Evolutionary conservation across 2,329 filamentous ascomycete genomes (phyloP).

Genomic region (Rhexocercosporidium sp.): DNA sequence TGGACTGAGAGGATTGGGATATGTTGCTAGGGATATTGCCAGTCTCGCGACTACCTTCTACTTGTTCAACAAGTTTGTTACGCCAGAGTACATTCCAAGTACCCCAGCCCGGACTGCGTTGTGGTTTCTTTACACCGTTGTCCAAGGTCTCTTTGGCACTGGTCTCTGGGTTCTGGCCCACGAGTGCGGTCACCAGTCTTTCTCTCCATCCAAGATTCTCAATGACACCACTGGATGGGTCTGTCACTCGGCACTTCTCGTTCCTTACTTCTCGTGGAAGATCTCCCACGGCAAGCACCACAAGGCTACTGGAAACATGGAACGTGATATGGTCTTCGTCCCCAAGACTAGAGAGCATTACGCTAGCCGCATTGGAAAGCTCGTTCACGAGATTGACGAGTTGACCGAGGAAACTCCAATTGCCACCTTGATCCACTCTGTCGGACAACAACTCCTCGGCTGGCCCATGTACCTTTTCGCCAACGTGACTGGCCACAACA

Average conservation of each 20-base stretch:
- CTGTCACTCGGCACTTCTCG: constrained; percentile 84
- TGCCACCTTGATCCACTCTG: constrained; percentile 72
- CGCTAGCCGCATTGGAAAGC: constrained; percentile 73
- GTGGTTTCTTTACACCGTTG: constrained; percentile 68
- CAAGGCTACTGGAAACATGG: constrained; percentile 97
- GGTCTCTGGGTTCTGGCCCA: constrained; percentile 96
- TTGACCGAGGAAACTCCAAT: constrained; percentile 94
- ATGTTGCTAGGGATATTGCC: constrained; percentile 82
- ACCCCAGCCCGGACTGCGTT: constrained; percentile 67
- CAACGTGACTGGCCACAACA: constrained; percentile 97
- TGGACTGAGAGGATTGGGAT: constrained; percentile 73
- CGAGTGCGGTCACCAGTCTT: constrained; percentile 96
- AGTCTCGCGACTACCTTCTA: constrained; percentile 80
- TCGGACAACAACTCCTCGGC: constrained; percentile 87
- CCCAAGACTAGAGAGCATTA: constrained; percentile 87
- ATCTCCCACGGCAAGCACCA: constrained; percentile 99
- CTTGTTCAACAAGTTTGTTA: constrained; percentile 88
- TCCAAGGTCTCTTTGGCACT: constrained; percentile 92
- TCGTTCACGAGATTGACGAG: constrained; percentile 84
- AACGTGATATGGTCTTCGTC: constrained; percentile 99
- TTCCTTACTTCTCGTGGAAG: constrained; percentile 99
- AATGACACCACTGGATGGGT: constrained; percentile 95
- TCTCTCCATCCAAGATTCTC: constrained; percentile 87
- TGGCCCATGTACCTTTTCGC: constrained; percentile 91
- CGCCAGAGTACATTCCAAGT: constrained; percentile 80